phyloP scores from a whole-genome alignment of 129 eudicot genomes.

The Tagetes erecta region DNA sequence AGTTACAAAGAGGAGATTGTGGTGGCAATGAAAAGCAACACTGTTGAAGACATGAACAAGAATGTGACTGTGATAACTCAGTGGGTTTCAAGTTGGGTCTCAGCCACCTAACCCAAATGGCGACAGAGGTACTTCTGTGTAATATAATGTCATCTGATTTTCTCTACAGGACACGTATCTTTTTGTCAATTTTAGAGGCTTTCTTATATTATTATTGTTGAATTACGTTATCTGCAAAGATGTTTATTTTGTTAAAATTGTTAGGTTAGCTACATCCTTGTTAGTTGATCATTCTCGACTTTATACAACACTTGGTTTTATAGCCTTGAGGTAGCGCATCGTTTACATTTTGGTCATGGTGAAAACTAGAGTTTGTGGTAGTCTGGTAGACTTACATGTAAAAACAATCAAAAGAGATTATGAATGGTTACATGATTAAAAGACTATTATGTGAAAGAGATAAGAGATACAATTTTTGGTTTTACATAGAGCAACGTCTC shows the following conservation, averaged over 20 bases:
- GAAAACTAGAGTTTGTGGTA: too few species aligned
- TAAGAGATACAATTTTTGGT: too few species aligned
- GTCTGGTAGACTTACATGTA: too few species aligned
- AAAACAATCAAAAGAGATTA: too few species aligned
- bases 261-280: background rate
- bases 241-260: background rate
- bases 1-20: slow-evolving; percentile 73
- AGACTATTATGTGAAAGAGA: too few species aligned
- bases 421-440: too few species aligned
- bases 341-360: too few species aligned
- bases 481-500: too few species aligned
- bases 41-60: slow-evolving; percentile 73
- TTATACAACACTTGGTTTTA: background rate
- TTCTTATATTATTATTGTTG: background rate
- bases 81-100: slow-evolving; percentile 73
- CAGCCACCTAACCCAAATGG: slow-evolving; percentile 19
- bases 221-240: background rate
- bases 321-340: too few species aligned
- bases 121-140: background rate
- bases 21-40: slow-evolving; percentile 66
- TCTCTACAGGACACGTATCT: background rate
- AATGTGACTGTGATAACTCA: slow-evolving; percentile 58
- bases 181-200: background rate
- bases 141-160: slow-evolving; percentile 2
- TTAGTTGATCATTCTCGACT: background rate